A percentile compares a stretch with the other conserved stretches of the same genome.
Evolutionary conservation across 352 stramenopile species (phyloP).

Genomic region (Ochromonadaceae sp.): DNA sequence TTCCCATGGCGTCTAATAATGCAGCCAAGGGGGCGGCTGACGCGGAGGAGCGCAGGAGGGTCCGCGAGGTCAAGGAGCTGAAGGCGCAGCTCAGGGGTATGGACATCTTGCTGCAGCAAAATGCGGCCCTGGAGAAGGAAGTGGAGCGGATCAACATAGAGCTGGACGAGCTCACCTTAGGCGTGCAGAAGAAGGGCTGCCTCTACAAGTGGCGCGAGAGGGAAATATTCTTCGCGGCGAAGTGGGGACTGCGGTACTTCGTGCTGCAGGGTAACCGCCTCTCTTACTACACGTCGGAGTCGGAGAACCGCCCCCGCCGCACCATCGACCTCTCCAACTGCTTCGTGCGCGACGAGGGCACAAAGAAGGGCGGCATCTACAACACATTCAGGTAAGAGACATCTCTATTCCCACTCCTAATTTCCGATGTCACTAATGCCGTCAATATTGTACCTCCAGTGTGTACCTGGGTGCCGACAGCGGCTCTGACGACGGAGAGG

Average conservation of each 20-base stretch:
- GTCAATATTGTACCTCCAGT: too few relatives aligned
- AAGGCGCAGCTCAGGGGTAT: too few relatives aligned
- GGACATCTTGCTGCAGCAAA: not conserved
- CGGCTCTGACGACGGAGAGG: not conserved
- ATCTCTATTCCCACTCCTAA: too few relatives aligned
- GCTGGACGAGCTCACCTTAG: not conserved
- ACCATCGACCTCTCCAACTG: conserved; percentile 16
- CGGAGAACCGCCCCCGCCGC: not conserved
- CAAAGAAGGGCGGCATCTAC: conserved; percentile 9
- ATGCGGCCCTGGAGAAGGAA: not conserved
- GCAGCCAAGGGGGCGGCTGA: too few relatives aligned
- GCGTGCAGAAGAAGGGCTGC: conserved; percentile 1
- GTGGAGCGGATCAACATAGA: not conserved
- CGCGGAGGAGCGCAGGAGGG: too few relatives aligned
- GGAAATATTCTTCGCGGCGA: conserved; percentile 7
- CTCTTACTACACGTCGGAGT: not conserved
- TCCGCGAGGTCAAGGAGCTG: too few relatives aligned
- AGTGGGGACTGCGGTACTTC: conserved; percentile 17
- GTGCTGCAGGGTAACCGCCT: conserved; percentile 1
- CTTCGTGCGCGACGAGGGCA: conserved; percentile 13
- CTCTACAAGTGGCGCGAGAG: conserved; percentile 12
- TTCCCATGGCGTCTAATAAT: too few relatives aligned
- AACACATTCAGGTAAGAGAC: too few relatives aligned
- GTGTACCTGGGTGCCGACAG: not conserved
- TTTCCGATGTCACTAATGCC: too few relatives aligned